Conservation (phyloP, 768 basidiomycete species). For the Kwoniella sp. region DNA sequence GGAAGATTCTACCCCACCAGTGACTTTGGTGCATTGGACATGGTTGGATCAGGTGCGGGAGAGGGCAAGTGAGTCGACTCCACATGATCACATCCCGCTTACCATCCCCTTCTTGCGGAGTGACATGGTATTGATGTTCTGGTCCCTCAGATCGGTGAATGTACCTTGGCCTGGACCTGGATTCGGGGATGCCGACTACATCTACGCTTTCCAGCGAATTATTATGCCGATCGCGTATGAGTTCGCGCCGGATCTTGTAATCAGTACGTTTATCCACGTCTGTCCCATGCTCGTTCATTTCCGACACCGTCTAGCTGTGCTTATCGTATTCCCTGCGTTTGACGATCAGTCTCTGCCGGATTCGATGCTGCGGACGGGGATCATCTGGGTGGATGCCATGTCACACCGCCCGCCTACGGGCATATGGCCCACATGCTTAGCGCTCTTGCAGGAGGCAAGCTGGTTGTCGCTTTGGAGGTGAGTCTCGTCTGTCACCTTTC, state of each 20-base stretch:
- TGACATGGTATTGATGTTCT: constrained; percentile 52
- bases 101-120: too few species aligned
- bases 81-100: too few species aligned
- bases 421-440: constrained; percentile 99
- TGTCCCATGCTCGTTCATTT: not conserved
- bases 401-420: constrained; percentile 88
- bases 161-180: constrained; percentile 87
- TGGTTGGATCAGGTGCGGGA: constrained; percentile 80
- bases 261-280: constrained; percentile 65
- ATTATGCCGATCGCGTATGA: constrained; percentile 97
- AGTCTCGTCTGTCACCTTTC: constrained; percentile 18
- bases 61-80: constrained; percentile 69
- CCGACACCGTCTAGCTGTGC: too few species aligned
- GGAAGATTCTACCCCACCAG: constrained; percentile 92
- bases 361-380: constrained; percentile 97
- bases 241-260: constrained; percentile 92
- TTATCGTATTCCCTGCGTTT: too few species aligned
- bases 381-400: constrained; percentile 83
- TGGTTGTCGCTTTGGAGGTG: constrained; percentile 94
- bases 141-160: constrained; percentile 69
- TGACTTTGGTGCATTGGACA: constrained; percentile 81
- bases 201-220: constrained; percentile 92
- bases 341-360: constrained; percentile 80
- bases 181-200: constrained; percentile 93
- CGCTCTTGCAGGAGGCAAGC: constrained; percentile 78